These are phyloP conservation scores for Ogataea methanolica DNA, from an alignment of 805 yeast genomes.

Conservation along the genomic window DNA sequence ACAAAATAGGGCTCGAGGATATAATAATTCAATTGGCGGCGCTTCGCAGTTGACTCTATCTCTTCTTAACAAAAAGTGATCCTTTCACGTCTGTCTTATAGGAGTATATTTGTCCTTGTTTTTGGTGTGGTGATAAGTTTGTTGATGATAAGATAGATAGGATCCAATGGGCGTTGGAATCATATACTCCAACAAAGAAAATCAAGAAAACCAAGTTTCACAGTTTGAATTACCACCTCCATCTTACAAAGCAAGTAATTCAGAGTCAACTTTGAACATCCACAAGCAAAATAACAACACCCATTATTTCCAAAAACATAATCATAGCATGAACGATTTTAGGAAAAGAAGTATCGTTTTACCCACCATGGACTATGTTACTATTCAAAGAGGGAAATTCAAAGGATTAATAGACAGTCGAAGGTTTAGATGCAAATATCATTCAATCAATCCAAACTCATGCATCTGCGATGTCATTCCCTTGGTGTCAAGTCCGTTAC, in stretches of 20 bases:
- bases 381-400: slow-evolving; percentile 18
- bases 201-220: no score
- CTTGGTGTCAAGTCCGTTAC: slow-evolving; percentile 18
- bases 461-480: slow-evolving; percentile 18
- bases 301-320: no score
- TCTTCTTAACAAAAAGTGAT: neutral
- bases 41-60: neutral
- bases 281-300: no score
- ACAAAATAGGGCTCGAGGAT: neutral
- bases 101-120: no score
- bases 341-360: neutral
- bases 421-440: slow-evolving; percentile 16
- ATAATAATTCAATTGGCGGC: neutral
- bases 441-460: slow-evolving; percentile 10
- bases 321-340: neutral
- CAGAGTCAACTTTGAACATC: no score
- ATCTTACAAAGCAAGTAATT: no score
- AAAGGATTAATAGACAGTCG: slow-evolving; percentile 17
- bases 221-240: no score
- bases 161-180: no score
- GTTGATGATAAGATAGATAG: no score
- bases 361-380: neutral
- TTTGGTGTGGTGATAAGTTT: no score
- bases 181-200: no score
- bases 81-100: no score